Base-by-base conservation (phyloP, 768 basidiomycete species). In the Strobilomyces confusus region DNA sequence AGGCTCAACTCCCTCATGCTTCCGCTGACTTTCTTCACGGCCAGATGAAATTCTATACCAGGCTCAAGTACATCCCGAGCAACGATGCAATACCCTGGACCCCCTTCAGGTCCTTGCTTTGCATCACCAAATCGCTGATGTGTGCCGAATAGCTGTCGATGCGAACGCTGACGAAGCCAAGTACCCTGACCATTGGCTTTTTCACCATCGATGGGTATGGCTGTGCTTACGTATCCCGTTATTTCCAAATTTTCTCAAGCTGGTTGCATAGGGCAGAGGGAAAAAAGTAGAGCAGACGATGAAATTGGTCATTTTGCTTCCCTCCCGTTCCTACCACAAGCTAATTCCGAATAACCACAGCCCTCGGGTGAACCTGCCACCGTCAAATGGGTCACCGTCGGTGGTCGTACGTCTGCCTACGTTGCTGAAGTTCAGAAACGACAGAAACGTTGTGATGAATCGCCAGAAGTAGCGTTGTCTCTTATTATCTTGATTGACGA, bases 21-120 rank as follows among this genome's bases (percentile, higher is more conserved):
- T 32, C 32, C 42, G 25, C 33, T 12, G 1, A 44, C 44, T 48
- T 29, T 42, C 26, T 1, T 17, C 30, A 17, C 25, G 46, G 47
- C 38, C 53, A 83, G 84, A 87, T 63, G 85, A 89, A 69, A 80
- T 90, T 43, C 66, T 91, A 36, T 90, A 89, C 65, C 84, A 90
- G 63, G 76, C 89, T 6, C 72, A 79, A 47, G 74, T 90, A 23
- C 87, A 91, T 58, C 89, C 89, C 0, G 84, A 87, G 60, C 79
- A 83, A 58, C 77, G 81, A 11, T 82, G 80, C 51, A 81, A 81
- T 57, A 72, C 76, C 5, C 71, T 91, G 19, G 72, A 75, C 7
- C 68, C 74, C 19, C 71, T 68, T 15, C 79, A 88, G 60, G 61
- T 84, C 17, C 58, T 67, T 23, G 68, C 74, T 8, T 61, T 90